Evolutionary conservation across 306 rosid species (phyloP).

Genomic region (Echinosophora koreensis): DNA sequence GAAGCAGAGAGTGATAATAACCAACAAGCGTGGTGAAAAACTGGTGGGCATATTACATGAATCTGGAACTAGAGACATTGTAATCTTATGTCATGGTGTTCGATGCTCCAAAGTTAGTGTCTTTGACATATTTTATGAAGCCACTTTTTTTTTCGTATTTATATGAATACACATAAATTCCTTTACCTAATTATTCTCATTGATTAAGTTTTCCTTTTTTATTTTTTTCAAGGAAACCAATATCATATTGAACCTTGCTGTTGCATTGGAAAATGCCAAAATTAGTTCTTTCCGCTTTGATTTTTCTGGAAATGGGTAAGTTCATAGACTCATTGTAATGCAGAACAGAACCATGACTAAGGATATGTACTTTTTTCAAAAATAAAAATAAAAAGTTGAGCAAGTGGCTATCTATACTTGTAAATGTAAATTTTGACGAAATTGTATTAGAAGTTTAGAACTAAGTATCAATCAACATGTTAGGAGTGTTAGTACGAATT

Average conservation of each 20-base stretch:
- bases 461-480: no score
- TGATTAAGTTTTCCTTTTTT: not conserved
- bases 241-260: conserved; percentile 60
- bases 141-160: not conserved
- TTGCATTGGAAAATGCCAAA: conserved; percentile 67
- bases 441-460: not conserved
- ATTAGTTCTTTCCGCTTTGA: conserved; percentile 73
- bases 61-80: conserved; percentile 58
- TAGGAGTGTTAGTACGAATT: no score
- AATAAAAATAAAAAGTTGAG: not conserved
- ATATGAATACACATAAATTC: not conserved
- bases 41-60: conserved; percentile 76
- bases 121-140: not conserved
- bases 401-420: conserved; percentile 5
- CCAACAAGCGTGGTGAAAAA: conserved; percentile 67
- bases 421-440: conserved; percentile 23
- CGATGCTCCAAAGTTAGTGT: conserved; percentile 64
- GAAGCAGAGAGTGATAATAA: conserved; percentile 55
- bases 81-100: conserved; percentile 78
- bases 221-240: conserved; percentile 50
- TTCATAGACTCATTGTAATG: conserved; percentile 7
- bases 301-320: conserved; percentile 81
- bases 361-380: not conserved
- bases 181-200: not conserved
- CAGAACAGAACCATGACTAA: not conserved